These are phyloP conservation scores for Cubamyces sp. DNA, from an alignment of 768 basidiomycete genomes.

Conservation along the genomic window DNA sequence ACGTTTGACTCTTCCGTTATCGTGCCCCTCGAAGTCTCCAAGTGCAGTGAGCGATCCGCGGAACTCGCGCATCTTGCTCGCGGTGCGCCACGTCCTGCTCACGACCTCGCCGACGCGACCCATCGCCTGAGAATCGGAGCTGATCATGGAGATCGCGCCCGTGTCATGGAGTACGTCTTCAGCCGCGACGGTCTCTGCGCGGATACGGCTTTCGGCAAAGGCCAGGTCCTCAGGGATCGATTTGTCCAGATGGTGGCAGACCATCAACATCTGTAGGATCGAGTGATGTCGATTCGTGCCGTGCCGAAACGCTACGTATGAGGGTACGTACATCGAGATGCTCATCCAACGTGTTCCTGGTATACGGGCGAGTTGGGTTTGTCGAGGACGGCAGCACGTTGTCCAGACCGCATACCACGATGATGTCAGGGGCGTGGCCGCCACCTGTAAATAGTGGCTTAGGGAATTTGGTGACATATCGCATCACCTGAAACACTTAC, in stretches of 20 bases:
- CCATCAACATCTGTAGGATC: constrained; percentile 89
- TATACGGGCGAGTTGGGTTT: constrained; percentile 93
- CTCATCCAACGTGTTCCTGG: constrained; percentile 91
- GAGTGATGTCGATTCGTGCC: constrained; percentile 4
- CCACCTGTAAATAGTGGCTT: constrained; percentile 50
- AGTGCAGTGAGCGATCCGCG: constrained; percentile 71
- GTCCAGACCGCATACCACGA: constrained; percentile 87
- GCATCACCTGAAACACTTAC: constrained; percentile 38
- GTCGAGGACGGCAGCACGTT: constrained; percentile 97
- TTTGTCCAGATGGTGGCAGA: constrained; percentile 96
- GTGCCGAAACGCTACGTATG: not conserved
- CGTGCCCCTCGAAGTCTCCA: constrained; percentile 70
- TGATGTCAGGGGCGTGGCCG: constrained; percentile 97
- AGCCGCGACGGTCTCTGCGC: constrained; percentile 95
- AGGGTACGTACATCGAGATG: constrained; percentile 82
- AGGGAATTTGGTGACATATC: not conserved
- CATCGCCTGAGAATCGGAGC: constrained; percentile 98
- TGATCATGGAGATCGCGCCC: constrained; percentile 97
- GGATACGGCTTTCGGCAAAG: constrained; percentile 96
- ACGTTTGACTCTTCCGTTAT: constrained; percentile 92
- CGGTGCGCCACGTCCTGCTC: constrained; percentile 93
- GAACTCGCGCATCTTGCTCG: constrained; percentile 88
- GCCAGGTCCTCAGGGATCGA: constrained; percentile 92
- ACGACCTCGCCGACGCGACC: constrained; percentile 96
- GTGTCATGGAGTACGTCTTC: constrained; percentile 93